phyloP scores from a whole-genome alignment of 2,329 filamentous ascomycete genomes.

The Fusarium abutilonis region DNA sequence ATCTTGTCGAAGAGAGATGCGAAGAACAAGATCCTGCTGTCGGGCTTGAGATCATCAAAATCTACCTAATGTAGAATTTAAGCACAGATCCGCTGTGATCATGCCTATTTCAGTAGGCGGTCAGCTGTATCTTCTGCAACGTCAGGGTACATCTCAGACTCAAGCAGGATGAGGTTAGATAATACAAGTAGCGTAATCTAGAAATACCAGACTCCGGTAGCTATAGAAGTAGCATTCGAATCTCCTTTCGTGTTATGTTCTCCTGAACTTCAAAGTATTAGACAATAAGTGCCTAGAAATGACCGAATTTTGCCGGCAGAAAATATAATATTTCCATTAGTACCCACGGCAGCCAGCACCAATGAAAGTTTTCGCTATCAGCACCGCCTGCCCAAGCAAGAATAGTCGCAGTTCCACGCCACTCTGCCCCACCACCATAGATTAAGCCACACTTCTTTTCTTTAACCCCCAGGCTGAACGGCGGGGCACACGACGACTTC shows the following conservation, averaged over 20 bases:
- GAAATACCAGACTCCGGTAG: too few relatives aligned
- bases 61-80: conserved; percentile 6
- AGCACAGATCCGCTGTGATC: conserved; percentile 9
- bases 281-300: too few relatives aligned
- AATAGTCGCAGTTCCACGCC: conserved; percentile 1
- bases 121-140: neutral
- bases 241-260: too few relatives aligned
- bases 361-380: neutral
- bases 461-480: conserved; percentile 13
- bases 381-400: conserved; percentile 8
- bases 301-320: conserved; percentile 16
- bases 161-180: too few relatives aligned
- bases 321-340: neutral
- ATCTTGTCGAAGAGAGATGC: conserved; percentile 8
- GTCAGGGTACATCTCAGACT: too few relatives aligned
- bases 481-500: conserved; percentile 41
- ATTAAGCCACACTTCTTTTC: conserved; percentile 13
- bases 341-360: too few relatives aligned
- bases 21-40: neutral
- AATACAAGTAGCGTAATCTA: too few relatives aligned
- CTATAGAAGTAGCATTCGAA: too few relatives aligned
- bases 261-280: too few relatives aligned
- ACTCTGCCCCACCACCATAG: conserved; percentile 13
- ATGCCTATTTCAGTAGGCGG: conserved; percentile 22
- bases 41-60: neutral